These are phyloP conservation scores for Phytophthora colocasiae DNA, from an alignment of 352 stramenopile species.

Conservation along the genomic window DNA sequence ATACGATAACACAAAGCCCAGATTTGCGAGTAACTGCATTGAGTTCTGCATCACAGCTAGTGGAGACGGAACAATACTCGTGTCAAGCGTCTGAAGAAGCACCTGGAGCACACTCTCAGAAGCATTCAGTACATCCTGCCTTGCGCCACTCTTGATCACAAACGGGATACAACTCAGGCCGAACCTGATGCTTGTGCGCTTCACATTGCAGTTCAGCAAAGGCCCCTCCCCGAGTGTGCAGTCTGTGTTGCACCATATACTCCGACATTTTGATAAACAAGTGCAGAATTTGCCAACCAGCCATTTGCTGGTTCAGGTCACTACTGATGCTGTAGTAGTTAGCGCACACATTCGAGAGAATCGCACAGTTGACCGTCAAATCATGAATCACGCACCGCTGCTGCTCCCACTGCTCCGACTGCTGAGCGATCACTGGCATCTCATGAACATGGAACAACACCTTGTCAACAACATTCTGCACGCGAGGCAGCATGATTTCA, in stretches of 20 bases:
- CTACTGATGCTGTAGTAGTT: conserved; percentile 66
- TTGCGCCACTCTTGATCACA: conserved; percentile 58
- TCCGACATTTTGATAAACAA: conserved; percentile 69
- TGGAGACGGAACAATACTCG: conserved; percentile 69
- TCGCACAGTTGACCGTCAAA: conserved; percentile 60
- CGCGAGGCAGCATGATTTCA: conserved; percentile 54
- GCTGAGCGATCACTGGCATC: conserved; percentile 43
- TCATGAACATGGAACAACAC: conserved; percentile 64
- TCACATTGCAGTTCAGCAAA: conserved; percentile 74
- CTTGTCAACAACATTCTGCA: conserved; percentile 49
- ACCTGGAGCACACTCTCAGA: conserved; percentile 62
- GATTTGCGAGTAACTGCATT: conserved; percentile 70
- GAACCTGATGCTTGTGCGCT: conserved; percentile 58
- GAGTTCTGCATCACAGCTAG: conserved; percentile 70
- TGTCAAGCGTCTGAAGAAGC: conserved; percentile 66
- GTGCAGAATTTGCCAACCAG: conserved; percentile 69
- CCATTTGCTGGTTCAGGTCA: conserved; percentile 65
- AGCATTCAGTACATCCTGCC: conserved; percentile 59
- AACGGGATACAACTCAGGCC: conserved; percentile 72
- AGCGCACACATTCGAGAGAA: conserved; percentile 68
- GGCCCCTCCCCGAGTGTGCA: conserved; percentile 60
- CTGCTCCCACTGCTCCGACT: conserved; percentile 57
- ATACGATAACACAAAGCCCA: conserved; percentile 73
- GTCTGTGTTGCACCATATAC: conserved; percentile 64
- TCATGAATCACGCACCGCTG: conserved; percentile 63